Conservation (phyloP, 2,329 filamentous ascomycete genomes). For the Pseudogymnoascus sp. region DNA sequence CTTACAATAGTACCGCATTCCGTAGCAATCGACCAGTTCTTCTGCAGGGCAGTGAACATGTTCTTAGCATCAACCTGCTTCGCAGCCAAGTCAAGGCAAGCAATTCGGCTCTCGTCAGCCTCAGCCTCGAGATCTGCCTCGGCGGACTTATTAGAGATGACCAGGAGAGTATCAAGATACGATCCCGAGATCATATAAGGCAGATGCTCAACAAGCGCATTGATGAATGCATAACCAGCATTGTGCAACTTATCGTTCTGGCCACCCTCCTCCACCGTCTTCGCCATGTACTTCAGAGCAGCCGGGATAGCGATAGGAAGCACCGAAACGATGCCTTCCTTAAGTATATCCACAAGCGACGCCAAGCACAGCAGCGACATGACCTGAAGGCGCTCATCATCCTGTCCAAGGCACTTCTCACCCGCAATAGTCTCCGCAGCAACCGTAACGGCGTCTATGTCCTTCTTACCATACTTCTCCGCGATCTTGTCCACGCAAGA, state of each 20-base stretch:
- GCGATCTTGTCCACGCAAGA: conserved; percentile 86
- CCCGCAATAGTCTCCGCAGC: conserved; percentile 72
- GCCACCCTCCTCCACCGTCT: conserved; percentile 46
- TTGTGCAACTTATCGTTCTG: conserved; percentile 63
- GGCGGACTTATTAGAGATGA: conserved; percentile 64
- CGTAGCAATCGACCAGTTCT: conserved; percentile 61
- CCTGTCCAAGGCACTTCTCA: conserved; percentile 64
- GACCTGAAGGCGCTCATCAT: conserved; percentile 63
- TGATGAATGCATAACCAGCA: conserved; percentile 71
- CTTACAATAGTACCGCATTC: conserved; percentile 53
- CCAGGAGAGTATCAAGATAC: conserved; percentile 64
- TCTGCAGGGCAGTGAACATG: conserved; percentile 64
- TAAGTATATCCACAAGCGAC: conserved; percentile 79
- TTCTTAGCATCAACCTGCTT: conserved; percentile 68
- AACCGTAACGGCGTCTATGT: conserved; percentile 64
- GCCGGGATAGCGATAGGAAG: conserved; percentile 67
- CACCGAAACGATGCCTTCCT: conserved; percentile 76
- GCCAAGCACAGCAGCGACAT: conserved; percentile 85
- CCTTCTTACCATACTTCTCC: conserved; percentile 92
- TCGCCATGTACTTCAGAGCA: conserved; percentile 60
- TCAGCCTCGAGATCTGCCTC: conserved; percentile 51
- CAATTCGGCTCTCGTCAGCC: conserved; percentile 53
- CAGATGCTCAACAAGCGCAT: conserved; percentile 69
- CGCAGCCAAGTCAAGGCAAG: conserved; percentile 66
- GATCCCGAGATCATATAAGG: conserved; percentile 80